These are phyloP conservation scores for Pleurotus cornucopiae DNA, from an alignment of 768 basidiomycete species.

Conservation along the genomic window DNA sequence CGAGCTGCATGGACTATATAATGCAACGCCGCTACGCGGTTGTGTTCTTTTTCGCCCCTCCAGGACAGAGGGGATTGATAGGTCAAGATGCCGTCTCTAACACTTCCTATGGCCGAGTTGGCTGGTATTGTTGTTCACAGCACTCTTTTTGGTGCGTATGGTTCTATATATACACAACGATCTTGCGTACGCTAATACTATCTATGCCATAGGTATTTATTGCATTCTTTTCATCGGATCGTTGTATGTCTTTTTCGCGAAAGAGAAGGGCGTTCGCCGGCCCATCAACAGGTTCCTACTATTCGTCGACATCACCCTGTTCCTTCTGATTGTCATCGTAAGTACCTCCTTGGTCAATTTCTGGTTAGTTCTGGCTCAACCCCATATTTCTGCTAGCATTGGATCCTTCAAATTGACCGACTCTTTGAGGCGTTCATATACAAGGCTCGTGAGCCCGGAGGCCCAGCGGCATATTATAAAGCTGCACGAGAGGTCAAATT, in stretches of 20 bases:
- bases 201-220: background rate
- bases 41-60: no score
- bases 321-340: background rate
- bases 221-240: background rate
- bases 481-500: background rate
- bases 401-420: background rate
- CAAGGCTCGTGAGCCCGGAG: background rate
- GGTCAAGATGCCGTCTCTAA: background rate
- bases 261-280: background rate
- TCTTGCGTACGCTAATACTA: background rate
- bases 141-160: background rate
- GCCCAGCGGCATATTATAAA: background rate
- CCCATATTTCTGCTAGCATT: background rate
- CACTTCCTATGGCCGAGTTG: background rate
- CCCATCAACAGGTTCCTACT: background rate
- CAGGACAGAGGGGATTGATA: no score
- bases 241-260: background rate
- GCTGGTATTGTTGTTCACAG: background rate
- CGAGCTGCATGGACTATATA: no score
- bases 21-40: no score
- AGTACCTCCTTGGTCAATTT: background rate
- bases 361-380: background rate
- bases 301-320: background rate
- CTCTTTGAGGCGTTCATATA: background rate
- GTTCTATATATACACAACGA: background rate